phyloP scores from a whole-genome alignment of 2,329 filamentous ascomycete genomes.

The Aspergillus sp. region DNA sequence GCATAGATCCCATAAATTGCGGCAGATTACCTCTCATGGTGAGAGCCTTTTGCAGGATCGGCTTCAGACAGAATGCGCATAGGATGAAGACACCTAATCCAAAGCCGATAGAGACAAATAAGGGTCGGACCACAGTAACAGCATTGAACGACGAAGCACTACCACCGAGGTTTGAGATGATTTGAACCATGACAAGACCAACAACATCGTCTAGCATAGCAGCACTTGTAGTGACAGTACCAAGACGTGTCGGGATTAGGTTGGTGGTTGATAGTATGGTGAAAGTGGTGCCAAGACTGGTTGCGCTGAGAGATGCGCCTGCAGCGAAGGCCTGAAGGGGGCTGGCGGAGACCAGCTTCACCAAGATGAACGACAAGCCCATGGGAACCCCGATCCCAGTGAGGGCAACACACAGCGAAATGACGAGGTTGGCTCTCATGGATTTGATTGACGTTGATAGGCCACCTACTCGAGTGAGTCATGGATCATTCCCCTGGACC shows the following conservation, averaged over 20 bases:
- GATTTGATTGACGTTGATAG: constrained; percentile 44
- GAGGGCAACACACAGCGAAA: constrained; percentile 64
- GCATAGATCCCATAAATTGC: constrained; percentile 5
- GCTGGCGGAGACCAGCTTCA: constrained; percentile 51
- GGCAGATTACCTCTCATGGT: constrained; percentile 13
- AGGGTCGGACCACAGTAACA: background rate
- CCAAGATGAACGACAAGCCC: constrained; percentile 64
- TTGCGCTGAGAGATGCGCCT: constrained; percentile 73
- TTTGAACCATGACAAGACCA: constrained; percentile 74
- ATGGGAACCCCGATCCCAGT: constrained; percentile 69
- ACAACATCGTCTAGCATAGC: constrained; percentile 83
- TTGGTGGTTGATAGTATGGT: constrained; percentile 64
- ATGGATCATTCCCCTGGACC: background rate
- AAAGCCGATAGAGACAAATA: background rate
- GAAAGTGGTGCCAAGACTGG: constrained; percentile 72
- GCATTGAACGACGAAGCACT: background rate
- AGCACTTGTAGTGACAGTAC: constrained; percentile 66
- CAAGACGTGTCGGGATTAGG: constrained; percentile 58
- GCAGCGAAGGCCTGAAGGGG: constrained; percentile 68
- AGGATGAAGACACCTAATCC: constrained; percentile 30
- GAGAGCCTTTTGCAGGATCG: constrained; percentile 13
- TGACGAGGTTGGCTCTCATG: constrained; percentile 60
- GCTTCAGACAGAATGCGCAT: constrained; percentile 27
- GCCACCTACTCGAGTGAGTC: constrained; percentile 17
- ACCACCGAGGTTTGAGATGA: constrained; percentile 58